Evolutionary conservation across 768 basidiomycete genomes (phyloP).

Genomic region (Trametes gibbosa): DNA sequence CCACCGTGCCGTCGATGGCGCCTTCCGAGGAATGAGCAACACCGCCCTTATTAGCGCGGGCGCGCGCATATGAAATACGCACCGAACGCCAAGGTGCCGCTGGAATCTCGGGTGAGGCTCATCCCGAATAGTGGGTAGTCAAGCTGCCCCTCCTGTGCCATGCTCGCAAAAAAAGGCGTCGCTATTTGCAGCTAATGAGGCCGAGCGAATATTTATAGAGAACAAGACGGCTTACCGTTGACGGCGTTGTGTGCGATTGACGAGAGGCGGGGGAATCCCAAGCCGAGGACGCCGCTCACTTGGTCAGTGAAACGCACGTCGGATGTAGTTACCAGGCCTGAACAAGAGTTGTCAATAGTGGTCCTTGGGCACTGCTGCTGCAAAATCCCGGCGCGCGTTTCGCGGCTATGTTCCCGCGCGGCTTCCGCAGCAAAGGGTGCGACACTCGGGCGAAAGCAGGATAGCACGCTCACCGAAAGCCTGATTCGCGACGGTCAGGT

Average conservation of each 20-base stretch:
- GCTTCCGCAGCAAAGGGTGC: background rate
- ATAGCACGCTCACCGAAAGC: conserved; percentile 53
- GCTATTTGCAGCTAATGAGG: conserved; percentile 38
- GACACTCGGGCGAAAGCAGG: background rate
- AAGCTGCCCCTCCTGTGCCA: conserved; percentile 61
- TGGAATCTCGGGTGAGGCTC: conserved; percentile 54
- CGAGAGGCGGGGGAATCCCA: conserved; percentile 76
- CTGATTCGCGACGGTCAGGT: conserved; percentile 58
- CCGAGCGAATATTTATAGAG: background rate
- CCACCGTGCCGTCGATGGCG: conserved; percentile 71
- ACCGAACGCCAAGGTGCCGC: conserved; percentile 69
- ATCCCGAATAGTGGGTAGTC: conserved; percentile 79
- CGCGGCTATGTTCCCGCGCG: background rate
- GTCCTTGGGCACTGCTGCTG: background rate
- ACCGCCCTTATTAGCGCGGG: background rate
- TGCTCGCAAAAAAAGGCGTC: conserved; percentile 61
- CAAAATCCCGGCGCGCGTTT: background rate
- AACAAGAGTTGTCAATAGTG: background rate
- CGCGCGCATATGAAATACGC: conserved; percentile 1
- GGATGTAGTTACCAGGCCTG: conserved; percentile 60
- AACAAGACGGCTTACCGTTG: conserved; percentile 41
- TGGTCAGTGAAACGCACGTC: conserved; percentile 63
- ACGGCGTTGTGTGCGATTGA: conserved; percentile 44
- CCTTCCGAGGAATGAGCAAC: conserved; percentile 37
- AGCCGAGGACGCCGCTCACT: conserved; percentile 69